phyloP scores from a whole-genome alignment of 2,329 filamentous ascomycete species.

The Diaporthe ampelina region DNA sequence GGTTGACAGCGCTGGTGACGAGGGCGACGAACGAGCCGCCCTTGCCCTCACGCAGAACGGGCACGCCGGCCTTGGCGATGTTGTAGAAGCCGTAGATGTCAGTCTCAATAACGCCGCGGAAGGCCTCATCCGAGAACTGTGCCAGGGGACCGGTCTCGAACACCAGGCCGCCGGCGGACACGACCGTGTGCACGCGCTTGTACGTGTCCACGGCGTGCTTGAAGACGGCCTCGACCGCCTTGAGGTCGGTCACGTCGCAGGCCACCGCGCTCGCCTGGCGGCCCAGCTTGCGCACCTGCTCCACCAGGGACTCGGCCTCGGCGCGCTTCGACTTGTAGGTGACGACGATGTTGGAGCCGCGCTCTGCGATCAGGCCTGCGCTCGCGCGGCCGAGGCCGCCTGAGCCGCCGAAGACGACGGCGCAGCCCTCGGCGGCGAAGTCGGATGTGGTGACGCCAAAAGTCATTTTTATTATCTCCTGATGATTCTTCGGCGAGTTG shows the following conservation, averaged over 20 bases:
- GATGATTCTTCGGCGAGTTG: not conserved
- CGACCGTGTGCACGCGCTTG: slow-evolving; percentile 28
- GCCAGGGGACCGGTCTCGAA: slow-evolving; percentile 21
- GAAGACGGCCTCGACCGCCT: slow-evolving; percentile 28
- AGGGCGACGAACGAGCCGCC: slow-evolving; percentile 30
- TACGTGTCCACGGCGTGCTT: slow-evolving; percentile 17
- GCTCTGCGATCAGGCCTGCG: slow-evolving; percentile 19
- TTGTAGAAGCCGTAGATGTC: slow-evolving; percentile 31
- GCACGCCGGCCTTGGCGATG: slow-evolving; percentile 21
- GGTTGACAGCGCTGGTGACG: slow-evolving; percentile 15
- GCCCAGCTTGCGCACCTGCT: slow-evolving; percentile 15
- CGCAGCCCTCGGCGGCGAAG: slow-evolving; percentile 9
- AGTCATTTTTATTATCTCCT: not conserved
- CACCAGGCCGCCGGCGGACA: slow-evolving; percentile 24
- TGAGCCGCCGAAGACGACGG: slow-evolving; percentile 26
- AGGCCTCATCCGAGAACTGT: not conserved
- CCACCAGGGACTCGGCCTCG: slow-evolving; percentile 20
- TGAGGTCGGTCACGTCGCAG: slow-evolving; percentile 17
- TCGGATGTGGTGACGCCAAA: slow-evolving; percentile 18
- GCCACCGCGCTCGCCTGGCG: slow-evolving; percentile 18
- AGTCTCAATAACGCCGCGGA: slow-evolving; percentile 27
- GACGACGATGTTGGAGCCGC: slow-evolving; percentile 21
- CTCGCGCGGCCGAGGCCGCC: slow-evolving; percentile 27
- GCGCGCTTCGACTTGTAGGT: slow-evolving; percentile 6
- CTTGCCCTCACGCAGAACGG: not conserved